A percentile compares a stretch with the other conserved stretches of the same genome.
Conservation (phyloP, 2,329 filamentous ascomycete species). For the Akanthomyces uredinophilus region DNA sequence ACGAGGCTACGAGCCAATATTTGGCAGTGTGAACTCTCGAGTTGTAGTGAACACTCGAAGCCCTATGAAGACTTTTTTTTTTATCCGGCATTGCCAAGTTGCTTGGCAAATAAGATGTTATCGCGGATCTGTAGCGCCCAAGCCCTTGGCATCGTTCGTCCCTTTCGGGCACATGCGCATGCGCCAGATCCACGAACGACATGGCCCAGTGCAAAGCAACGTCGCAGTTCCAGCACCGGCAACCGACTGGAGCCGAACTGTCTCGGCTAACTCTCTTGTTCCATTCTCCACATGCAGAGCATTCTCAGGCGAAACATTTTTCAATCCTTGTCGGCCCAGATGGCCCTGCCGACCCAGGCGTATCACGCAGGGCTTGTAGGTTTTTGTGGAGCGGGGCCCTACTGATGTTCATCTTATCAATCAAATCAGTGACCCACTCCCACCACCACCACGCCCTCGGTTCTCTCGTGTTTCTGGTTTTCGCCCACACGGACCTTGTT, state of each 20-base stretch:
- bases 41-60: background rate
- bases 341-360: background rate
- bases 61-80: background rate
- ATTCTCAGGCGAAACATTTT: background rate
- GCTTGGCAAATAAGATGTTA: background rate
- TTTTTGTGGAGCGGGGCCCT: background rate
- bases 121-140: background rate
- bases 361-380: background rate
- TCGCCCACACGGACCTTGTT: background rate
- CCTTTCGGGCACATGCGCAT: background rate
- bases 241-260: conserved; percentile 2
- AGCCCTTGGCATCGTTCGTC: background rate
- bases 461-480: background rate
- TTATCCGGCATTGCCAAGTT: too few species aligned
- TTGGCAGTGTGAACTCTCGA: background rate
- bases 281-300: background rate
- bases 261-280: background rate
- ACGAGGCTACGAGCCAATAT: background rate
- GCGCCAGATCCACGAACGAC: background rate
- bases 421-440: conserved; percentile 12
- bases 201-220: too few species aligned
- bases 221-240: background rate
- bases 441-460: background rate
- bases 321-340: background rate
- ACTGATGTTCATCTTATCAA: conserved; percentile 14